Evolutionary conservation across 306 rosid species (phyloP).

Genomic region (Sphenostylis stenocarpa): DNA sequence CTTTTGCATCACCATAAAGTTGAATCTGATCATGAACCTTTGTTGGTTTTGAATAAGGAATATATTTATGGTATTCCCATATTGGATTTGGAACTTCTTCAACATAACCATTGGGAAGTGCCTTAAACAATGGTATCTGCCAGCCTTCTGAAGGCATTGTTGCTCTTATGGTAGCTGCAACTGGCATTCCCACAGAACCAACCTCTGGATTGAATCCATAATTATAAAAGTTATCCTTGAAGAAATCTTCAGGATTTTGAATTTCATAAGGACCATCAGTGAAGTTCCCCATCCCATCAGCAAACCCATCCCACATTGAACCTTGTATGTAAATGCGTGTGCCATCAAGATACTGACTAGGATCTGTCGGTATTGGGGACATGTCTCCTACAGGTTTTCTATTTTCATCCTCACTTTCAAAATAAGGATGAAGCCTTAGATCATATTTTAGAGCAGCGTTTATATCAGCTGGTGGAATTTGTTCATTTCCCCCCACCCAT

Average conservation of each 20-base stretch:
- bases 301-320: conserved; percentile 96
- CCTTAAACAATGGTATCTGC: conserved; percentile 79
- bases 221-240: conserved; percentile 54
- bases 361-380: conserved; percentile 43
- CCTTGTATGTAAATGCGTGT: conserved; percentile 82
- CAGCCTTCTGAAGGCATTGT: conserved; percentile 92
- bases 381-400: conserved; percentile 34
- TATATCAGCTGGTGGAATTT: conserved; percentile 84
- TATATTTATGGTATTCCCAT: conserved; percentile 93
- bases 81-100: conserved; percentile 92
- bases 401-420: conserved; percentile 39
- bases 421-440: conserved; percentile 77
- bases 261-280: conserved; percentile 94
- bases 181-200: conserved; percentile 91
- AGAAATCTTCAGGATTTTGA: conserved; percentile 87
- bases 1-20: conserved; percentile 74
- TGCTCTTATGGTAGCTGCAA: conserved; percentile 91
- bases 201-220: conserved; percentile 97
- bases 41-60: conserved; percentile 84
- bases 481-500: conserved; percentile 99
- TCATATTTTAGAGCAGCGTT: conserved; percentile 69
- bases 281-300: conserved; percentile 81
- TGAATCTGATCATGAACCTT: conserved; percentile 86
- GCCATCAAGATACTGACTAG: conserved; percentile 90
- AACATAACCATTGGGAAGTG: conserved; percentile 58